Percentiles rank a stretch among this genome's conserved stretches.
Conservation (phyloP, 768 basidiomycete species). For the Hericium coralloides region DNA sequence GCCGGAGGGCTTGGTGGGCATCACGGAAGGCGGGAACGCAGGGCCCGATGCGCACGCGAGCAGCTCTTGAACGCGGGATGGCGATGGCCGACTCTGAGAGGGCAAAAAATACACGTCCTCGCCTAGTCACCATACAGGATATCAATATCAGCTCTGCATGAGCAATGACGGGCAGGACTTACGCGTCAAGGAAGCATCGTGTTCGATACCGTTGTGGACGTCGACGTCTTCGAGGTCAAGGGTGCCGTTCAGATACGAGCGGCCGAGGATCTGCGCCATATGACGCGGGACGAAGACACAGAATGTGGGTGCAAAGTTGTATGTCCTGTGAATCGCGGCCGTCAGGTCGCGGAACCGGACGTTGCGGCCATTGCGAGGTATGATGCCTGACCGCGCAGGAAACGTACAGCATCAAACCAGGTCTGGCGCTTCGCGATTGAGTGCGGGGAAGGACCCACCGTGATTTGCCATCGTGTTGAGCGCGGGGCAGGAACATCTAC, state of each 20-base stretch:
- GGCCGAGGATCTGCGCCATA: constrained; percentile 48
- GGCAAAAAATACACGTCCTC: constrained; percentile 38
- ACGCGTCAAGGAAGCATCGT: constrained; percentile 58
- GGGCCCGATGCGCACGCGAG: constrained; percentile 52
- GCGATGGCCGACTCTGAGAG: constrained; percentile 46
- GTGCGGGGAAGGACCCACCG: constrained; percentile 30
- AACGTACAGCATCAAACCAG: not conserved
- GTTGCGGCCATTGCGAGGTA: constrained; percentile 58
- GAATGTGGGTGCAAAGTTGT: constrained; percentile 64
- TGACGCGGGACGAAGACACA: constrained; percentile 56
- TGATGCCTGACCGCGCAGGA: constrained; percentile 21
- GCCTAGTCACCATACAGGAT: constrained; percentile 27
- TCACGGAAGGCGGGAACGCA: constrained; percentile 16
- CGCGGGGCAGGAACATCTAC: constrained; percentile 65
- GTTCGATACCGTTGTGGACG: constrained; percentile 70
- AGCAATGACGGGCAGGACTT: constrained; percentile 16
- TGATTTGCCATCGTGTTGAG: constrained; percentile 81
- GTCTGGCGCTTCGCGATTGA: not conserved
- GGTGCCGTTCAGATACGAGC: constrained; percentile 44
- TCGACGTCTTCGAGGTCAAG: constrained; percentile 62
- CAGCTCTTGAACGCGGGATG: constrained; percentile 41
- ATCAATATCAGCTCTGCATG: too few species aligned
- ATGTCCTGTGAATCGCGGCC: constrained; percentile 40
- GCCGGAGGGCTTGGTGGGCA: too few species aligned
- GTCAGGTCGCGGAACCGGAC: constrained; percentile 48